phyloP scores from a whole-genome alignment of 2,329 filamentous ascomycete genomes.

The Aureobasidium sp. region DNA sequence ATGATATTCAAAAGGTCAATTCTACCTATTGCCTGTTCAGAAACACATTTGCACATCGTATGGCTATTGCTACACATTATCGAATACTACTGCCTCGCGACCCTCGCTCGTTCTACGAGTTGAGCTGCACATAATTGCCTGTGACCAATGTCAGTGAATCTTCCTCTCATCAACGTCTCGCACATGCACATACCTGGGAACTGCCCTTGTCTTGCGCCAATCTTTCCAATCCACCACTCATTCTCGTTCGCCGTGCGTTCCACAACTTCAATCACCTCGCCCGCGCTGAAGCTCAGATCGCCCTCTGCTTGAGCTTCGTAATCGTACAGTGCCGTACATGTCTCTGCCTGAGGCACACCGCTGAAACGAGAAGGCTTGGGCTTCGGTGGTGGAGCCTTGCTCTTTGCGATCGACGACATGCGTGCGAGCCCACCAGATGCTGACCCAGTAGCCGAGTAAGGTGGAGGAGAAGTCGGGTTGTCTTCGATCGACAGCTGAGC shows the following conservation, averaged over 20 bases:
- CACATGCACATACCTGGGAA: slow-evolving; percentile 68
- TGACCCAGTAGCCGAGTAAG: slow-evolving; percentile 27
- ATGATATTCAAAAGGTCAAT: neutral
- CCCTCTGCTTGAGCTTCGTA: slow-evolving; percentile 93
- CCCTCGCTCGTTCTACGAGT: neutral
- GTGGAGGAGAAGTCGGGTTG: slow-evolving; percentile 30
- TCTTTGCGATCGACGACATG: slow-evolving; percentile 19
- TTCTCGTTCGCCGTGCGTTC: slow-evolving; percentile 80
- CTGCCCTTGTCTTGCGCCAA: slow-evolving; percentile 75
- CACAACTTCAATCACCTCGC: slow-evolving; percentile 85
- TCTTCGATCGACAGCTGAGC: slow-evolving; percentile 2
- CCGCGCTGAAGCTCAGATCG: slow-evolving; percentile 81
- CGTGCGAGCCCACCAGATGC: neutral
- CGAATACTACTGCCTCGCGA: neutral
- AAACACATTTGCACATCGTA: neutral
- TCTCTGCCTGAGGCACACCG: slow-evolving; percentile 58
- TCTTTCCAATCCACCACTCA: slow-evolving; percentile 90
- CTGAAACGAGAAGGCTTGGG: slow-evolving; percentile 64
- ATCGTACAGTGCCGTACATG: slow-evolving; percentile 85
- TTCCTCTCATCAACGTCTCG: neutral
- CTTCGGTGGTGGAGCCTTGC: slow-evolving; percentile 43
- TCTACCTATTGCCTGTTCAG: neutral
- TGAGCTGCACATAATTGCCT: slow-evolving; percentile 11
- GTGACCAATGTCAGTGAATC: neutral
- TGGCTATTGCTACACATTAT: slow-evolving; percentile 2